These are phyloP conservation scores for Gossypium mustelinum DNA, from an alignment of 345 rosid genomes.

Conservation along the genomic window DNA sequence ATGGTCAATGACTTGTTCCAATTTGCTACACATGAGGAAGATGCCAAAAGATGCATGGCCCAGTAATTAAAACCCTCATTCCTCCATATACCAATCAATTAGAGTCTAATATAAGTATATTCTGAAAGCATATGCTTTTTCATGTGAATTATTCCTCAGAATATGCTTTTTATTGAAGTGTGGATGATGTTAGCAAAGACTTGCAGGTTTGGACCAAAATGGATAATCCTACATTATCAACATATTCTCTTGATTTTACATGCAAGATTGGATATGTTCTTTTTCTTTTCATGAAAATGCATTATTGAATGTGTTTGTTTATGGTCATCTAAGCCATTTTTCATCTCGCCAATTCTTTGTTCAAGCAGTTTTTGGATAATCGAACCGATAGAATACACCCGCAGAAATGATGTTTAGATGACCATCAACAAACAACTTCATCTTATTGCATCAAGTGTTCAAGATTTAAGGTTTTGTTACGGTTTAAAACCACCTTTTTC, in stretches of 20 bases:
- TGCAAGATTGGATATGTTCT: not conserved
- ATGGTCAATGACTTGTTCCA: not conserved
- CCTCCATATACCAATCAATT: not conserved
- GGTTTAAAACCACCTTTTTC: not conserved
- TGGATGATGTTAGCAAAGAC: not conserved
- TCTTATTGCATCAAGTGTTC: not conserved
- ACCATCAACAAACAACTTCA: conserved; percentile 4
- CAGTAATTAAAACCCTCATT: not conserved
- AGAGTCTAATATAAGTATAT: not conserved
- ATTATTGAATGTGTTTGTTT: not conserved
- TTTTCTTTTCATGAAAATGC: not conserved
- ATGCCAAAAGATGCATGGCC: not conserved
- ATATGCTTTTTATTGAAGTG: not conserved
- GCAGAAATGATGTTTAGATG: not conserved
- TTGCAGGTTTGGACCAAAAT: not conserved
- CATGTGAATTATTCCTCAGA: not conserved
- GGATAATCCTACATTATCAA: not conserved
- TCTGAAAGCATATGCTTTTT: not conserved
- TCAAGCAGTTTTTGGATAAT: not conserved
- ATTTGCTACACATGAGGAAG: not conserved
- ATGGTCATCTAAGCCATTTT: not conserved
- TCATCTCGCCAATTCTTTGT: not conserved
- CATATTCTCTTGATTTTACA: not conserved
- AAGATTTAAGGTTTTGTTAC: not conserved
- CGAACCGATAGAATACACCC: not conserved